phyloP scores from a whole-genome alignment of 768 basidiomycete genomes.

The Suillus brevipes region DNA sequence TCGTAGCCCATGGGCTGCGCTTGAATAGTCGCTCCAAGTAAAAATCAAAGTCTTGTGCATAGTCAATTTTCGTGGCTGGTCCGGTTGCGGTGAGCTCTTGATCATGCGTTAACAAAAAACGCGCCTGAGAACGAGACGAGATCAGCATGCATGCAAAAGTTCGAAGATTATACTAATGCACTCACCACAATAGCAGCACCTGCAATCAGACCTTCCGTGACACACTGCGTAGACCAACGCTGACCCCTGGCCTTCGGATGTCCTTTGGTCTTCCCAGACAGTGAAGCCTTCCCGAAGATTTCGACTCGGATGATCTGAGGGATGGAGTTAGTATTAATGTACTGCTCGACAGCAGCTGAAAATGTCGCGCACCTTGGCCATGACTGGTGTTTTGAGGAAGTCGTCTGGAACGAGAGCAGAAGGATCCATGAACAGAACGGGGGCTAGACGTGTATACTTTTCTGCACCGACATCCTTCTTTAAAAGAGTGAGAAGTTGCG shows the following conservation, averaged over 20 bases:
- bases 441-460: background rate
- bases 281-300: background rate
- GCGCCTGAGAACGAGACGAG: no score
- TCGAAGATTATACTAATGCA: background rate
- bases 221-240: background rate
- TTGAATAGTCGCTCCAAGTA: conserved; percentile 7
- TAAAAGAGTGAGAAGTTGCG: background rate
- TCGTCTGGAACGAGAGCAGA: background rate
- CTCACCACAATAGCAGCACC: conserved; percentile 2
- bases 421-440: conserved; percentile 1
- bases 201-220: background rate
- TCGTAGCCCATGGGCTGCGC: background rate
- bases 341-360: background rate
- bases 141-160: no score
- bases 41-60: conserved; percentile 3
- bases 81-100: no score
- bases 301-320: background rate
- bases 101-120: no score
- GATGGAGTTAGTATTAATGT: background rate
- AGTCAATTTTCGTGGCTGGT: background rate
- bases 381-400: background rate
- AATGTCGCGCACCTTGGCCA: background rate
- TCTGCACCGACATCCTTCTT: background rate
- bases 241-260: conserved; percentile 4
- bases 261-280: background rate